Conservation (phyloP, 352 stramenopile species). For the Phytophthora tubulina region DNA sequence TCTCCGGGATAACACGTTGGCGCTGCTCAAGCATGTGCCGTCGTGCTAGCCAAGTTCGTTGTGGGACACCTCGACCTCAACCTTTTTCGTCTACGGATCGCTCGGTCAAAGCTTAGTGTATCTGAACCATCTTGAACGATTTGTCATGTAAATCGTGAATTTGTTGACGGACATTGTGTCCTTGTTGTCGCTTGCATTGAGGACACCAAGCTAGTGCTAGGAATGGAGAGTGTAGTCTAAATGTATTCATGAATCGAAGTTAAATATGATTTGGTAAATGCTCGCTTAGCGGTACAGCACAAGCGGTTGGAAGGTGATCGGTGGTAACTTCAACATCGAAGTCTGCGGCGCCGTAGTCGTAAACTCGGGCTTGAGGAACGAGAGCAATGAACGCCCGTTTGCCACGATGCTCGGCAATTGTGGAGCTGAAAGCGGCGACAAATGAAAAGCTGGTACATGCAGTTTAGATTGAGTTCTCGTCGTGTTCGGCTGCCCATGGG, state of each 20-base stretch:
- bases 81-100: not conserved
- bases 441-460: conserved; percentile 2
- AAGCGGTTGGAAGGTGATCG: conserved; percentile 21
- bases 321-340: conserved; percentile 20
- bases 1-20: conserved; percentile 8
- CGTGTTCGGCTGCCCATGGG: conserved; percentile 6
- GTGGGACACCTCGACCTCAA: conserved; percentile 1
- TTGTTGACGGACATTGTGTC: conserved; percentile 7
- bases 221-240: not conserved
- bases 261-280: conserved; percentile 28
- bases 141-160: not conserved
- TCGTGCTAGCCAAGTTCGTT: not conserved
- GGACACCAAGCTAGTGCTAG: not conserved
- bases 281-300: conserved; percentile 31
- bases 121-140: conserved; percentile 12
- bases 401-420: conserved; percentile 6
- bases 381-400: conserved; percentile 36
- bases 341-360: not conserved
- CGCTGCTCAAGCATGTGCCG: not conserved
- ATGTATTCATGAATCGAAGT: not conserved
- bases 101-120: not conserved
- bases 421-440: not conserved
- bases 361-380: conserved; percentile 33
- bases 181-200: not conserved
- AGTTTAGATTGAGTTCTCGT: not conserved